These are phyloP conservation scores for Cladophialophora psammophila DNA, from an alignment of 2,329 filamentous ascomycete species.

Conservation along the genomic window DNA sequence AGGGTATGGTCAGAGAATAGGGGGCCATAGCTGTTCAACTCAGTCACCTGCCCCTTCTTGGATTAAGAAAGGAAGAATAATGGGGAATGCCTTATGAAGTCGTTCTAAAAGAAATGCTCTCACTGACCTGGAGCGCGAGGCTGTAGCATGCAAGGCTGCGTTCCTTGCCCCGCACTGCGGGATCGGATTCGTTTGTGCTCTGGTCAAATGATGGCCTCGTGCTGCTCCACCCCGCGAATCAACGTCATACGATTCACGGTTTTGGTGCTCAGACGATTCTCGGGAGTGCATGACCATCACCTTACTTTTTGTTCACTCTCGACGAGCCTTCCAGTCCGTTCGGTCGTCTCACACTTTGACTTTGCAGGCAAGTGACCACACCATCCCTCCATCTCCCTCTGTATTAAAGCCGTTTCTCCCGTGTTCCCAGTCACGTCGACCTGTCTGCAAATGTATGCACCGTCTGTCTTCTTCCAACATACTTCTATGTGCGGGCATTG, in stretches of 20 bases:
- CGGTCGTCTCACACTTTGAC: neutral
- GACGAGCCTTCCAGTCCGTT: neutral
- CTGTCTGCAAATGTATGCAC: slow-evolving; percentile 5
- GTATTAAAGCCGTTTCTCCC: neutral
- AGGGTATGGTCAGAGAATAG: neutral
- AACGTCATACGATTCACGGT: slow-evolving; percentile 1
- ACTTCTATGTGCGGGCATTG: slow-evolving; percentile 2
- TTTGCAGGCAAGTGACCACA: neutral
- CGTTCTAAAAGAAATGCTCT: neutral
- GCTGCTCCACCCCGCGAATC: neutral
- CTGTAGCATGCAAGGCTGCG: slow-evolving; percentile 6
- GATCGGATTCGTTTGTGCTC: neutral
- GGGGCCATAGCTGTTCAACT: slow-evolving; percentile 31
- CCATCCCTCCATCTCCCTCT: neutral
- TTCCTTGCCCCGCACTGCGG: slow-evolving; percentile 8
- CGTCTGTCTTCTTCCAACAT: neutral
- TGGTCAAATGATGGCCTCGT: neutral
- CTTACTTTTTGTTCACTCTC: neutral
- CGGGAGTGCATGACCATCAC: neutral
- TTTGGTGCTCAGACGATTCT: slow-evolving; percentile 2
- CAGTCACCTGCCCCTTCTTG: slow-evolving; percentile 9
- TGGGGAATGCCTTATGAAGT: neutral
- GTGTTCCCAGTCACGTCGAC: neutral
- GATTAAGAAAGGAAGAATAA: neutral
- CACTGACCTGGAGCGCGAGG: neutral